A percentile compares a stretch with the other conserved stretches of the same genome.
phyloP scores from a whole-genome alignment of 78 protist genomes.

The Dictyostelium citrinum region DNA sequence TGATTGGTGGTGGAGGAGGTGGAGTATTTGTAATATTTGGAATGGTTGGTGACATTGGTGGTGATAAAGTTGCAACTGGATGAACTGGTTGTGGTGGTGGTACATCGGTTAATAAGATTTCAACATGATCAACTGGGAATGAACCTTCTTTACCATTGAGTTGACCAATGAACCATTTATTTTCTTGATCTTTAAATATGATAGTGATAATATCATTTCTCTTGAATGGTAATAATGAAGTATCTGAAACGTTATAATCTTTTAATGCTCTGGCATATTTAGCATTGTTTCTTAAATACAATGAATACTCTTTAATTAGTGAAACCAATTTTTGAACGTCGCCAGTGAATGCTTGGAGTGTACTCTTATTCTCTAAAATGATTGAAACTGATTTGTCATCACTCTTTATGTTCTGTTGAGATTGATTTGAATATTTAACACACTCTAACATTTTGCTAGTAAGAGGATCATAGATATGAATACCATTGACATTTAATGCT shows the following conservation, averaged over 20 bases:
- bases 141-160: conserved; percentile 69
- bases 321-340: conserved; percentile 3
- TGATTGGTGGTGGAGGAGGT: conserved; percentile 18
- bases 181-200: conserved; percentile 44
- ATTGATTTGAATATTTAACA: not conserved
- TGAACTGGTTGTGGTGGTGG: conserved; percentile 12
- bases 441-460: not conserved
- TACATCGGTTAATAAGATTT: conserved; percentile 27
- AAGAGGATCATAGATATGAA: conserved; percentile 18
- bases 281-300: conserved; percentile 12
- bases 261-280: conserved; percentile 64
- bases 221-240: conserved; percentile 21
- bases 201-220: conserved; percentile 59
- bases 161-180: conserved; percentile 69
- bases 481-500: conserved; percentile 11
- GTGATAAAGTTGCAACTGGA: conserved; percentile 1
- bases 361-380: not conserved
- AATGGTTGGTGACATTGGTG: not conserved
- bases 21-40: not conserved
- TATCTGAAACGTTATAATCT: conserved; percentile 58
- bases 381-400: conserved; percentile 34
- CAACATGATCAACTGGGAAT: conserved; percentile 79
- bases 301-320: conserved; percentile 17
- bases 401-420: not conserved
- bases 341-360: not conserved